A percentile compares a stretch with the other conserved stretches of the same genome.
Evolutionary conservation across 2,329 filamentous ascomycete genomes (phyloP).

Genomic region (Colletotrichum falcatum): DNA sequence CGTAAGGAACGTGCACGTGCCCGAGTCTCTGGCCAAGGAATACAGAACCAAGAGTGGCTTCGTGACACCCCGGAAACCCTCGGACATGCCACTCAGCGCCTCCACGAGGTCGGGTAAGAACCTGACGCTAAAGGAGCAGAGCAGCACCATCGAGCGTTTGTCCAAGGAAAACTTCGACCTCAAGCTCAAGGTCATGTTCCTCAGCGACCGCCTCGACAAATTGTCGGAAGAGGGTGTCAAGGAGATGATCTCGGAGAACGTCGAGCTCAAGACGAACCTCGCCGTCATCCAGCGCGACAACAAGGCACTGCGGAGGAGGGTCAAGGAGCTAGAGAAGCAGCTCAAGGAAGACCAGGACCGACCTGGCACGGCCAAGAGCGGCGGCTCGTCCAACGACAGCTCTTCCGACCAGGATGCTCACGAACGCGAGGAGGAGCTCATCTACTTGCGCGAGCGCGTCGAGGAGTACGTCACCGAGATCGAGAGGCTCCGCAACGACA

Average conservation of each 20-base stretch:
- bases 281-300: slow-evolving; percentile 92
- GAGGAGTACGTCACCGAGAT: slow-evolving; percentile 88
- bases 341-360: slow-evolving; percentile 74
- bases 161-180: slow-evolving; percentile 99
- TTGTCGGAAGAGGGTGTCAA: slow-evolving; percentile 96
- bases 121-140: slow-evolving; percentile 95
- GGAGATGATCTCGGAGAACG: slow-evolving; percentile 98
- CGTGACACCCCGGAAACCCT: slow-evolving; percentile 67
- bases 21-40: slow-evolving; percentile 87
- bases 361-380: slow-evolving; percentile 69
- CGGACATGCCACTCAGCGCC: slow-evolving; percentile 64
- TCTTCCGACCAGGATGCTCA: slow-evolving; percentile 68
- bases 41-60: slow-evolving; percentile 82
- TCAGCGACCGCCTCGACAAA: slow-evolving; percentile 92
- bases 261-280: slow-evolving; percentile 91
- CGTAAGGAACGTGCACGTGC: slow-evolving; percentile 90
- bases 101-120: slow-evolving; percentile 71
- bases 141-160: slow-evolving; percentile 93
- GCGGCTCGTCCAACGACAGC: slow-evolving; percentile 68
- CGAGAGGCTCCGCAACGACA: slow-evolving; percentile 83
- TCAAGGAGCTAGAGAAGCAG: slow-evolving; percentile 89
- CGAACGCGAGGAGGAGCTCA: slow-evolving; percentile 86
- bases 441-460: slow-evolving; percentile 85
- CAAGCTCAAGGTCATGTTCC: slow-evolving; percentile 97
- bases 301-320: slow-evolving; percentile 81